These are phyloP conservation scores for Ganoderma leucocontextum DNA, from an alignment of 1,284 basidiomycete genomes.

Conservation along the genomic window DNA sequence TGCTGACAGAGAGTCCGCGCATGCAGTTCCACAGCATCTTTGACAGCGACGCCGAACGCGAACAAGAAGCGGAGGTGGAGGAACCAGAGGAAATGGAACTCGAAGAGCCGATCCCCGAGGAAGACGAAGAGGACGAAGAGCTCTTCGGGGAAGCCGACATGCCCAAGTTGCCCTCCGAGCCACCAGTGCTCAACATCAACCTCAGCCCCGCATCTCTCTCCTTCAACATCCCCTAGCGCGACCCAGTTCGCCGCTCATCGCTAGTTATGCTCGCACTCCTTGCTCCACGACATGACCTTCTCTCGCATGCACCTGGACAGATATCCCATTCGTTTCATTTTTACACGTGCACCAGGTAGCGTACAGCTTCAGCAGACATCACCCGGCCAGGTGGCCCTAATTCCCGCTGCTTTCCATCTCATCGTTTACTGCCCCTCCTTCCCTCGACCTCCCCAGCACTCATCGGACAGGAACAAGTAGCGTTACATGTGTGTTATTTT, in stretches of 20 bases:
- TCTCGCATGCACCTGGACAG: conserved; percentile 2
- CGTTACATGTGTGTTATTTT: conserved; percentile 26
- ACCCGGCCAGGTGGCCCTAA: not conserved
- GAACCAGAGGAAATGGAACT: conserved; percentile 53
- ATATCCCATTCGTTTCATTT: not conserved
- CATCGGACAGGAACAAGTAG: conserved; percentile 9
- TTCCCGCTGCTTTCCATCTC: not conserved
- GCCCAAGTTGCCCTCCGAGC: conserved; percentile 29
- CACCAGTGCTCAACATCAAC: conserved; percentile 36
- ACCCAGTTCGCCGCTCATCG: not conserved
- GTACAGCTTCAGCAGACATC: not conserved
- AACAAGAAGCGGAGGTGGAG: conserved; percentile 48
- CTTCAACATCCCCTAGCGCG: conserved; percentile 33
- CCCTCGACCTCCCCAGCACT: conserved; percentile 1
- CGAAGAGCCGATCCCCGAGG: conserved; percentile 57
- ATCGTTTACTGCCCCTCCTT: not conserved
- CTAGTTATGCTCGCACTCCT: not conserved
- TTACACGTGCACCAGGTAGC: not conserved
- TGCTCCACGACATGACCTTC: conserved; percentile 9
- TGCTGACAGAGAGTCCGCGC: not conserved
- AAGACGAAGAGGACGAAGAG: conserved; percentile 53
- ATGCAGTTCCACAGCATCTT: conserved; percentile 58
- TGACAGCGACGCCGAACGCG: conserved; percentile 52
- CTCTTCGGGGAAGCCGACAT: conserved; percentile 32
- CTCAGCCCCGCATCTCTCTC: conserved; percentile 36